Evolutionary conservation across 1,139 yeast genomes (phyloP).

Genomic region (Pneumocystis murina): DNA sequence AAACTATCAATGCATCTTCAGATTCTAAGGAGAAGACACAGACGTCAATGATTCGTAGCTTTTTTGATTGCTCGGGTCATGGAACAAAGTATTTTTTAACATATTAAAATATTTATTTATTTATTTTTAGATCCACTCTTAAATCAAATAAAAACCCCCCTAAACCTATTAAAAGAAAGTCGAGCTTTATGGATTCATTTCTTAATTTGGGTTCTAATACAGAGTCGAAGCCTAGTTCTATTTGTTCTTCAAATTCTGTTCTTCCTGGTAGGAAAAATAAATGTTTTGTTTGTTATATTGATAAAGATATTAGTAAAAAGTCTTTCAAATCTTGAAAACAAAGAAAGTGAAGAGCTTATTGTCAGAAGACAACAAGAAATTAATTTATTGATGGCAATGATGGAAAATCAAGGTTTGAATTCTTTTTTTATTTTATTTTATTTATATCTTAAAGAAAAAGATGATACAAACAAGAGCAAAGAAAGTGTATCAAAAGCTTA

Average conservation of each 20-base stretch:
- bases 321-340: not conserved
- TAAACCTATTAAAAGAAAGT: not conserved
- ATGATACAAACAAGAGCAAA: not conserved
- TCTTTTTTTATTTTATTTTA: constrained; percentile 7
- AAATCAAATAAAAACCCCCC: not conserved
- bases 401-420: constrained; percentile 3
- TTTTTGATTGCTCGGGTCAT: not conserved
- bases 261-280: not conserved
- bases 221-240: not conserved
- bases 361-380: not conserved
- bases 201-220: not conserved
- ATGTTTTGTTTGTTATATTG: not conserved
- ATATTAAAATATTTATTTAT: not conserved
- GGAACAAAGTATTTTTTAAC: not conserved
- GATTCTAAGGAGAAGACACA: not conserved
- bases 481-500: not conserved
- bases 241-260: not conserved
- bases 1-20: not conserved
- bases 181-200: not conserved
- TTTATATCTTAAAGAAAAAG: constrained; percentile 4
- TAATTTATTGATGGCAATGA: not conserved
- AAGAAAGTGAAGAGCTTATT: not conserved
- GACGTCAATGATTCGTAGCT: not conserved
- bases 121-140: not conserved
- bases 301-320: not conserved